phyloP scores from a whole-genome alignment of 139 green algal genomes.

The Nannochloris sp. region DNA sequence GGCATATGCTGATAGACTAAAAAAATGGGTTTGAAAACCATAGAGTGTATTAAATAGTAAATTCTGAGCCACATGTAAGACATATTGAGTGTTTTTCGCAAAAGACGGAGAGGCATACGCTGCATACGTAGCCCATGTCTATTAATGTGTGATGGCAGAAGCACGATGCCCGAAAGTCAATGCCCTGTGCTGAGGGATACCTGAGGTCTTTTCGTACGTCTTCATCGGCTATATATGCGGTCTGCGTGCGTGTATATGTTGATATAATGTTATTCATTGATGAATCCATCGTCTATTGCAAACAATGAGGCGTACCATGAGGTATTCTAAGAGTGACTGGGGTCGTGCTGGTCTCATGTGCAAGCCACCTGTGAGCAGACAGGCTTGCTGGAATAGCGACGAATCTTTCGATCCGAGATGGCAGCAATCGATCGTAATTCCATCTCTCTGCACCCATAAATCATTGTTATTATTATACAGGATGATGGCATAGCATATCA shows the following conservation, averaged over 20 bases:
- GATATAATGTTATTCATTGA: background rate
- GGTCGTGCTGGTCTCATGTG: slow-evolving; percentile 37
- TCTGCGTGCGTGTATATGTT: background rate
- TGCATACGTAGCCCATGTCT: slow-evolving; percentile 63
- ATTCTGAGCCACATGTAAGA: slow-evolving; percentile 49
- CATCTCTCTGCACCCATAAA: slow-evolving; percentile 17
- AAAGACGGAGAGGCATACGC: slow-evolving; percentile 71
- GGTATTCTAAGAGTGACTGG: slow-evolving; percentile 18
- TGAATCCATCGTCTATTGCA: background rate
- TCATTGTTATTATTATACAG: background rate
- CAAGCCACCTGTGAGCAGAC: slow-evolving; percentile 44
- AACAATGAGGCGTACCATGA: slow-evolving; percentile 22
- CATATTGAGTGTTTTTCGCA: slow-evolving; percentile 42
- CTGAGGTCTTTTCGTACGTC: slow-evolving; percentile 28
- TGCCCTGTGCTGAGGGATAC: slow-evolving; percentile 14
- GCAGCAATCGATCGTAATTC: slow-evolving; percentile 53
- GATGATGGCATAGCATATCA: background rate
- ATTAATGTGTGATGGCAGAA: slow-evolving; percentile 56
- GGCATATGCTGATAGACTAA: slow-evolving; percentile 39
- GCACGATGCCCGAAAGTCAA: slow-evolving; percentile 65
- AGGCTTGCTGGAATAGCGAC: slow-evolving; percentile 37
- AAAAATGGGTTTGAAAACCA: slow-evolving; percentile 4
- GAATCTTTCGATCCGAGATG: slow-evolving; percentile 50
- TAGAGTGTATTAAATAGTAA: slow-evolving; percentile 14
- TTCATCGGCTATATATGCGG: slow-evolving; percentile 16